These are phyloP conservation scores for Funneliformis geosporum DNA, from an alignment of 192 early-diverging fungal genomes.

Conservation along the genomic window DNA sequence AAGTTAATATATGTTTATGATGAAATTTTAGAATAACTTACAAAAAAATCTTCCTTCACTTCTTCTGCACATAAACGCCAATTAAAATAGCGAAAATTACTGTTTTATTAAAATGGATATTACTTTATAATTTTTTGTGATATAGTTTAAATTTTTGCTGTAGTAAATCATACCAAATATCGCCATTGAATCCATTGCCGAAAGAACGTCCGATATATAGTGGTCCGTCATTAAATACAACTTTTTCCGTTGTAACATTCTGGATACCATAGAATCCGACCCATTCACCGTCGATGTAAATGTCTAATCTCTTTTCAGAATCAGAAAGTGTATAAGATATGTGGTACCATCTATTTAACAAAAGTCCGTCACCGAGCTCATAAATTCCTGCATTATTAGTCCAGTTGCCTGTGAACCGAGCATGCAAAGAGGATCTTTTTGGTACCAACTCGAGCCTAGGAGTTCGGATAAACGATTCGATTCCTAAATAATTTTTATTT, in stretches of 20 bases:
- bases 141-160: not conserved
- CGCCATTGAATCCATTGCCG: not conserved
- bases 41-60: too few relatives aligned
- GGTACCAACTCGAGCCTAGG: not conserved
- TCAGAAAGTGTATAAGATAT: slow-evolving; percentile 23
- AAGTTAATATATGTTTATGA: slow-evolving; percentile 2
- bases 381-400: slow-evolving; percentile 7
- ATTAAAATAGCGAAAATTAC: not conserved
- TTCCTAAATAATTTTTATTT: not conserved
- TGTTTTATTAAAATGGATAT: not conserved
- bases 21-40: slow-evolving; percentile 21
- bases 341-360: slow-evolving; percentile 18
- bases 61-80: too few relatives aligned
- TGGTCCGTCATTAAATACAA: slow-evolving; percentile 18
- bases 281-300: slow-evolving; percentile 12
- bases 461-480: not conserved
- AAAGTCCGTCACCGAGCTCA: not conserved
- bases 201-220: not conserved
- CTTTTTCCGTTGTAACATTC: not conserved
- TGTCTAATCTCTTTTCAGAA: slow-evolving; percentile 10
- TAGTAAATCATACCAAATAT: slow-evolving; percentile 20
- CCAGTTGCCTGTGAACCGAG: slow-evolving; percentile 18
- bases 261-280: not conserved
- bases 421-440: not conserved
- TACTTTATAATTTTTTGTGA: too few relatives aligned